Evolutionary conservation across 2,329 filamentous ascomycete genomes (phyloP), one percentile per base, ranked within the genome.

Genomic region (Ophiosphaerella korrae): DNA sequence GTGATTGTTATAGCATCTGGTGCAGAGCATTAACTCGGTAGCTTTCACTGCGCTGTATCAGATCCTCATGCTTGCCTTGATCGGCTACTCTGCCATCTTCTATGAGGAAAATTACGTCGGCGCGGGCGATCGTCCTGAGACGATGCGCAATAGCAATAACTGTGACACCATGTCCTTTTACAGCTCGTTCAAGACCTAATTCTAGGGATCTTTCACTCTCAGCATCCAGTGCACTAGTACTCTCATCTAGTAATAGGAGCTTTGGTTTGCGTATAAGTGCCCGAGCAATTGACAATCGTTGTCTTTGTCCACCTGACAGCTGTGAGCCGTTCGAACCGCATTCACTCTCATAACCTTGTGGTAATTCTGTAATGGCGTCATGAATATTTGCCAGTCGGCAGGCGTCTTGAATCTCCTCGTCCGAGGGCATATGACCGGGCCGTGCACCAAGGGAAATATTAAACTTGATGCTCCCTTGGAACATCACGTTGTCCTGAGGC

Each of bases 381-480:
- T 90, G 86, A 55, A 90, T 88, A 64, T 88, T 88, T 32, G 87
- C 87, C 13, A 88, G 73, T 49, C 80, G 80, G 64, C 87, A 89
- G 0, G 87, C 87, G 45, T 84, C 82, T 55, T 86, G 79, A 39
- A 90, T 85, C 40, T 89, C 86, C 7, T 77, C 81, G 38, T 84
- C 75, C 1, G 79, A 82, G 1, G 82, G 82, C 31, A 81, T 78
- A 35, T 80, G 75, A 11, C 77, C 80, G 1, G 84, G 85, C 1
- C 78, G 75, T 2, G 82, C 79, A 34, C 76, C 78, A 3, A 79
- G 68, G 2, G 68, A 67, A 18, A 79, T 67, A 52, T 80, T 81
- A 68, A 78, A 80, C 14, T 68, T 71, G n/a, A 80, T 74, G 24
- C 64, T 77, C 2, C 77, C 78, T 45, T 79, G 75, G 48, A 80